Evolutionary conservation across 1,284 basidiomycete genomes (phyloP), one percentile per base, ranked within the genome.

Genomic region (Leccinum pachyderme): DNA sequence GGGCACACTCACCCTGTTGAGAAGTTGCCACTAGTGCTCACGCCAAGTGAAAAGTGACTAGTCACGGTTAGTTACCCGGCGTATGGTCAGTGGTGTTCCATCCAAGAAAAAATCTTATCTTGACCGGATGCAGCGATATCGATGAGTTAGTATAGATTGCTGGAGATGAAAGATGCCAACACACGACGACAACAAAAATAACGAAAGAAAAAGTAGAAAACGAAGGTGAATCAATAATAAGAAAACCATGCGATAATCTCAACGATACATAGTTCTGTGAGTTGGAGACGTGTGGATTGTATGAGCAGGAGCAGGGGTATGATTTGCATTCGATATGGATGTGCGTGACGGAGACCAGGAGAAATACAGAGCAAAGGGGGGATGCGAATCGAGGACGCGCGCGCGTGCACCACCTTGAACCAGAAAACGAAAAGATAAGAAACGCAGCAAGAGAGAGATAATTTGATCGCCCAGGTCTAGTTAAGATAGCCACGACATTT

Each of bases 401-500:
- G 35, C 22, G 41, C 24, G 5, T 37, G 49, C 43, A 54, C 33
- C 39, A 55, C 51, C 12, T 27, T 25, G 44, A 18, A 27, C 54
- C 43, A 24, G 49, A 31, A 41, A 48, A 18, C 18, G 18, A 1
- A 24, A 35, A 48, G 27, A 57, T 24, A 46, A 25, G 28, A 9
- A 39, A 49, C 7, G 39, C 35, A 22, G 53, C 43, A 44, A 39
- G n/a, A 37, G 35, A 37, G 18, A 46, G 18, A 18, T 7, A 18
- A 5, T 12, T 15, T 18, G 37, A 44, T 43, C 51, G 50, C 18
- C 41, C 49, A 46, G 41, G 43, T 61, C 62, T 80, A 95, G 76
- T 95, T 95, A 77, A 94, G 88, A 78, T 83, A 94, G 59, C 92
- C 92, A 66, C 91, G 86, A 74, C 92, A 95, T 74, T 89, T 92